Evolutionary conservation across 1,139 yeast genomes (phyloP).

Genomic region (Lodderomyces metapsilosis): DNA sequence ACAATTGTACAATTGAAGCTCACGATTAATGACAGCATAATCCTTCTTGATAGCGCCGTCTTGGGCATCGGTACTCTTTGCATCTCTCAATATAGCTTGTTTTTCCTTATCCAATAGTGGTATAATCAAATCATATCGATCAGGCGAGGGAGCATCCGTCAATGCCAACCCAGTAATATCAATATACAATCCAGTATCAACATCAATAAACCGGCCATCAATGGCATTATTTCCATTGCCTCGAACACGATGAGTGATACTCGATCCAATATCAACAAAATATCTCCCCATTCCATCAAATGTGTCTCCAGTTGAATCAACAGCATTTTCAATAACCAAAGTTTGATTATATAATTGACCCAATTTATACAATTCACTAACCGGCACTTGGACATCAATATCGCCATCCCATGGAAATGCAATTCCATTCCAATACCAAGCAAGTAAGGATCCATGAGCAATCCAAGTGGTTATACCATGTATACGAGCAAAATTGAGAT

Average conservation of each 20-base stretch:
- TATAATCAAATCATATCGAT: constrained; percentile 18
- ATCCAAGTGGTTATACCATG: constrained; percentile 39
- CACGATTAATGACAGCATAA: constrained; percentile 19
- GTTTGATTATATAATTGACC: constrained; percentile 44
- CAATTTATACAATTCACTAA: constrained; percentile 42
- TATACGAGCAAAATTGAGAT: constrained; percentile 32
- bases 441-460: constrained; percentile 42
- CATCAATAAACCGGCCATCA: constrained; percentile 80
- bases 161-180: constrained; percentile 61
- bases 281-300: constrained; percentile 40
- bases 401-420: constrained; percentile 58
- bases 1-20: constrained; percentile 41
- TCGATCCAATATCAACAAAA: constrained; percentile 42
- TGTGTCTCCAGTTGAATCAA: constrained; percentile 25
- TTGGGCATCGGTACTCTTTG: constrained; percentile 7
- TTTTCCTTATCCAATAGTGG: constrained; percentile 13
- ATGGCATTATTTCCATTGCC: constrained; percentile 58
- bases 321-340: constrained; percentile 31
- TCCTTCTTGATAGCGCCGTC: constrained; percentile 13
- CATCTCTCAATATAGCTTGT: constrained; percentile 12
- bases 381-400: constrained; percentile 56
- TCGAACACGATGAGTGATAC: constrained; percentile 30
- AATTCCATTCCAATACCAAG: constrained; percentile 52
- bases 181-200: constrained; percentile 71
- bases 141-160: constrained; percentile 35